Evolutionary conservation across 2,329 filamentous ascomycete species (phyloP).

Genomic region (Cytospora piceae): DNA sequence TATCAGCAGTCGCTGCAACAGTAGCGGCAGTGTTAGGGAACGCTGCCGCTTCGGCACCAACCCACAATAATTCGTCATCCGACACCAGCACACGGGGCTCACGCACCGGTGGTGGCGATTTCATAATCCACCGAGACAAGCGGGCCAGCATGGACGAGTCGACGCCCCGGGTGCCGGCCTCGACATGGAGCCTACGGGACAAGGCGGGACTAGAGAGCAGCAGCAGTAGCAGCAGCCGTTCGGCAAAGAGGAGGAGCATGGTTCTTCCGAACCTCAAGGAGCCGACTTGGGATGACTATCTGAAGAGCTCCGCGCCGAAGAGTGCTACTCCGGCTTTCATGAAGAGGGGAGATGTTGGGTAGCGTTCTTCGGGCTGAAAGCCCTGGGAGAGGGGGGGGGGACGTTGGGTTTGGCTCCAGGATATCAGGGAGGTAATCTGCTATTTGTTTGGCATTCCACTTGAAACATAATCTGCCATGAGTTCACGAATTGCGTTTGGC

Average conservation of each 20-base stretch:
- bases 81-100: slow-evolving; percentile 9
- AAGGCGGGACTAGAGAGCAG: slow-evolving; percentile 20
- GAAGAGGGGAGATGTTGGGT: slow-evolving; percentile 23
- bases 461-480: background rate
- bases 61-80: background rate
- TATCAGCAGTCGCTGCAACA: slow-evolving; percentile 15
- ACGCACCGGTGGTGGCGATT: slow-evolving; percentile 6
- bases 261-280: slow-evolving; percentile 34
- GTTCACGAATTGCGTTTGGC: slow-evolving; percentile 2
- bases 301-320: slow-evolving; percentile 31
- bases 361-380: slow-evolving; percentile 10
- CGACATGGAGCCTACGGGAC: slow-evolving; percentile 13
- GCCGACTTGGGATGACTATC: slow-evolving; percentile 40
- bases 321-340: slow-evolving; percentile 17
- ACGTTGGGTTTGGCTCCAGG: background rate
- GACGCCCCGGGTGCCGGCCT: slow-evolving; percentile 12
- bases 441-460: background rate
- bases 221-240: slow-evolving; percentile 21
- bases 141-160: slow-evolving; percentile 24
- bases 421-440: background rate
- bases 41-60: background rate
- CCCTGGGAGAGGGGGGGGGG: background rate
- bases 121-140: slow-evolving; percentile 12
- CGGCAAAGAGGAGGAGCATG: slow-evolving; percentile 27
- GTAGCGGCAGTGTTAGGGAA: slow-evolving; percentile 12